phyloP scores from a whole-genome alignment of 2,329 filamentous ascomycete species.

The Clarireedia hainanense region DNA sequence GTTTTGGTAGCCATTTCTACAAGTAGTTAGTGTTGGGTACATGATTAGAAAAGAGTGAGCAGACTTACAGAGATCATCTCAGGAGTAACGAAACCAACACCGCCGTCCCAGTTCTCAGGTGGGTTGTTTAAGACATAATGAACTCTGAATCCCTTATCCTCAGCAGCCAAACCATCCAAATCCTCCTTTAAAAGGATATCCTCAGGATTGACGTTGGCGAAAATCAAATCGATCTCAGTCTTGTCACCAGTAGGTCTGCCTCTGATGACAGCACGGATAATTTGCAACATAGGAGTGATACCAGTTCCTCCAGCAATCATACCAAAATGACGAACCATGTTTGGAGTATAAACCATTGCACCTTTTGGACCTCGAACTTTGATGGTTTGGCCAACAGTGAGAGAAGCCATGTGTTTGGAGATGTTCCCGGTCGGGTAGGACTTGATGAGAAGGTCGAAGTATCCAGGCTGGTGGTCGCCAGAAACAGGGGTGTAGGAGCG shows the following conservation, averaged over 20 bases:
- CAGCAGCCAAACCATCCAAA: constrained; percentile 66
- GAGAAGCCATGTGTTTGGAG: constrained; percentile 79
- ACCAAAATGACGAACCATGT: constrained; percentile 92
- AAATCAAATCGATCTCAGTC: constrained; percentile 90
- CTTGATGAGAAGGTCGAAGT: constrained; percentile 97
- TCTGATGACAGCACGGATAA: constrained; percentile 82
- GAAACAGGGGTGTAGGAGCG: constrained; percentile 91
- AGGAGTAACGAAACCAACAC: constrained; percentile 86
- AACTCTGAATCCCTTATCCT: constrained; percentile 76
- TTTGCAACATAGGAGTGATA: constrained; percentile 97
- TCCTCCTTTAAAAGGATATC: constrained; percentile 94
- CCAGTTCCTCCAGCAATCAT: constrained; percentile 98
- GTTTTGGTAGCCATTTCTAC: constrained; percentile 71
- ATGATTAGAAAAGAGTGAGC: not conserved
- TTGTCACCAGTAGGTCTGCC: constrained; percentile 71
- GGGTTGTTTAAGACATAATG: constrained; percentile 97
- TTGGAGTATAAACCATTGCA: constrained; percentile 93
- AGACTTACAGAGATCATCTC: constrained; percentile 82
- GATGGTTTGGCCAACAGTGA: constrained; percentile 79
- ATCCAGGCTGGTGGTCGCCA: constrained; percentile 79
- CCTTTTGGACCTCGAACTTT: constrained; percentile 92
- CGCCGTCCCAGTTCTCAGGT: constrained; percentile 83
- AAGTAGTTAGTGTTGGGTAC: not conserved
- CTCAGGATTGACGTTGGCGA: constrained; percentile 88
- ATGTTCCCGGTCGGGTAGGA: constrained; percentile 97